These are phyloP conservation scores for Solanum raphanifolium DNA, from an alignment of 257 asterid species.

Conservation along the genomic window DNA sequence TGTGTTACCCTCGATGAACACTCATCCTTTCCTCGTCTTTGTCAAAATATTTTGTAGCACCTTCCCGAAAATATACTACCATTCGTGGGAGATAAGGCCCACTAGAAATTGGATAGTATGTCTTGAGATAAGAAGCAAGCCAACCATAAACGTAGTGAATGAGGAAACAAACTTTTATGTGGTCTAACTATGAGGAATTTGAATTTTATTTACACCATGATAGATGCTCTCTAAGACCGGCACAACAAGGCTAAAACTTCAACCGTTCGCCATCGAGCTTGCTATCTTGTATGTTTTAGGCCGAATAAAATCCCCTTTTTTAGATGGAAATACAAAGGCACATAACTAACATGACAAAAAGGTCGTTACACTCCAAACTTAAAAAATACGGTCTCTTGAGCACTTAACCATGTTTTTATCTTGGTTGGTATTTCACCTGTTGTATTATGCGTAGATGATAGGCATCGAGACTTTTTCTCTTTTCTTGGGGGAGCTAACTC, in stretches of 20 bases:
- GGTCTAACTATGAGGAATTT: not conserved
- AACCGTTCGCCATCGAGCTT: not conserved
- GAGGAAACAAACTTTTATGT: too few relatives aligned
- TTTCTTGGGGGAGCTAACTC: not conserved
- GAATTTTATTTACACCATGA: not conserved
- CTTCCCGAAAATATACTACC: not conserved
- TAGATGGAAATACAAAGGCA: not conserved
- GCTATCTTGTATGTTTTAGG: too few relatives aligned
- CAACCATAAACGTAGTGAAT: not conserved
- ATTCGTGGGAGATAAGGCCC: not conserved
- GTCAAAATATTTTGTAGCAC: not conserved
- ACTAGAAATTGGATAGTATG: not conserved
- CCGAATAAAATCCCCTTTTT: too few relatives aligned
- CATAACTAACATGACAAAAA: not conserved
- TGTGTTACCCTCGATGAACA: not conserved
- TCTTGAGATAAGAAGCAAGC: not conserved
- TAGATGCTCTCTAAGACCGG: not conserved
- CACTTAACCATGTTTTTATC: too few relatives aligned
- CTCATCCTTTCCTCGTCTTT: not conserved
- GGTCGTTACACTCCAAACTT: not conserved
- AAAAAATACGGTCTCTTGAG: not conserved
- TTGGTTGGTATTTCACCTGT: not conserved
- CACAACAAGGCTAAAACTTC: too few relatives aligned
- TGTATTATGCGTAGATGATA: not conserved
- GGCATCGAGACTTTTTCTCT: not conserved